These are phyloP conservation scores for Trichosporon sp. DNA, from an alignment of 1,284 basidiomycete genomes.

Conservation along the genomic window DNA sequence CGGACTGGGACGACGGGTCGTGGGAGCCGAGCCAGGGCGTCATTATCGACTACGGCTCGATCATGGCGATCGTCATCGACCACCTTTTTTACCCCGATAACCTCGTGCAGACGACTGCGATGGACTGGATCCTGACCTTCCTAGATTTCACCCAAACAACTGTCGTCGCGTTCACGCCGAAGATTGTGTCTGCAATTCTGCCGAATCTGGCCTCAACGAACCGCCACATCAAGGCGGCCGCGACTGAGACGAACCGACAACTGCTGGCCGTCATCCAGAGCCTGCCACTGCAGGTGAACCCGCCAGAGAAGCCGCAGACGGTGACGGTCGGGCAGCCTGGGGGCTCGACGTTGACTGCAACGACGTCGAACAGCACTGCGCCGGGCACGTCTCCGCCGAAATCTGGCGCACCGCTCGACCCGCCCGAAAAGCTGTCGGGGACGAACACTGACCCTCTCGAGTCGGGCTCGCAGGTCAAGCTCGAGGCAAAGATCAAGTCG, in stretches of 20 bases:
- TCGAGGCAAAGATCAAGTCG: constrained; percentile 24
- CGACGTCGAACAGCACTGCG: constrained; percentile 3
- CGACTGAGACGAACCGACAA: constrained; percentile 81
- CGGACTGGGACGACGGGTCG: constrained; percentile 59
- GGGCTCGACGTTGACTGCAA: background rate
- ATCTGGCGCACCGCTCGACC: background rate
- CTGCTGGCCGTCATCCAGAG: constrained; percentile 83
- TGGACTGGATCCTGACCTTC: constrained; percentile 92
- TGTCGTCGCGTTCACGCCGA: constrained; percentile 91
- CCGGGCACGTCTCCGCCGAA: constrained; percentile 7
- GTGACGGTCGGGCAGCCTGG: constrained; percentile 1
- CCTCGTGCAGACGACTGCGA: constrained; percentile 81
- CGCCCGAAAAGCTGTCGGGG: constrained; percentile 12
- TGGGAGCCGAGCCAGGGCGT: constrained; percentile 95
- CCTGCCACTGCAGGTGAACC: constrained; percentile 67
- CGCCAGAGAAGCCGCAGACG: constrained; percentile 30
- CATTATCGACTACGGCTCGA: constrained; percentile 83
- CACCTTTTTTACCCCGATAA: constrained; percentile 83
- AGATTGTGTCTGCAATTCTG: constrained; percentile 86
- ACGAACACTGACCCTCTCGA: background rate
- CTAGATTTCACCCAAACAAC: constrained; percentile 84
- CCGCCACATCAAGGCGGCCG: constrained; percentile 82
- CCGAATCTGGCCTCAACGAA: constrained; percentile 78
- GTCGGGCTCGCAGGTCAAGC: constrained; percentile 4
- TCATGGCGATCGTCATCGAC: constrained; percentile 91